Base-by-base conservation (phyloP, 169 alveolate genomes). In the Plasmodium coatneyi region DNA sequence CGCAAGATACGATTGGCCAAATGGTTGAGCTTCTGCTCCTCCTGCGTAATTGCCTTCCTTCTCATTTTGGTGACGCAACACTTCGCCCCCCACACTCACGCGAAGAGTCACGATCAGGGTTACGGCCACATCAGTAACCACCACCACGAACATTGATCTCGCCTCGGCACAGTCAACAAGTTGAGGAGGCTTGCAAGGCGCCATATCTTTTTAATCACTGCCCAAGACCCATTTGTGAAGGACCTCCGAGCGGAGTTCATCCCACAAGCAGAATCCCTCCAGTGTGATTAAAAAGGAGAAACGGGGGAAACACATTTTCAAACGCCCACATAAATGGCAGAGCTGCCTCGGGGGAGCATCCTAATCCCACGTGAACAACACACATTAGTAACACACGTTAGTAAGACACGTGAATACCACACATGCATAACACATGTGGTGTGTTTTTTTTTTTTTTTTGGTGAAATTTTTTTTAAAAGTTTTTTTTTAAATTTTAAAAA, bases 1-100 rank as follows among this genome's bases (percentile, higher is more conserved):
- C 79, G 89, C 25, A 87, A 76, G 30, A 70, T 87, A 22, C 70
- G 93, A 3, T 19, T 87, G 32, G 39, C 82, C 41, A 87, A 87
- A 9, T 87, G 93, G 93, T 46, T 87, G 7, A 87, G 89, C 34
- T 87, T 87, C 46, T 78, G 89, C 34, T 78, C 60, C 49, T 87
- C 93, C 6, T 87, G 93, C 39, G 12, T 87, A 5, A 87, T 87
- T 28, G 89, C 93, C 6, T 87, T 87, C 78, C 9, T 43, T 7
- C 30, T 87, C 43, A 87, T 87, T 39, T n/a, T 30, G 30, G 5
- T 22, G 10, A 87, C 87, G 7, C 30, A 71, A 10, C 79, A 32
- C 43, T 14, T 84, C 14, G 74, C 93, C 7, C 93, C 93, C 7
- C 93, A 84, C 39, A 28, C 52, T 0, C 93, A 72, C 41, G 30